phyloP scores from a whole-genome alignment of 306 rosid species.

The Pyrus pyrifolia region DNA sequence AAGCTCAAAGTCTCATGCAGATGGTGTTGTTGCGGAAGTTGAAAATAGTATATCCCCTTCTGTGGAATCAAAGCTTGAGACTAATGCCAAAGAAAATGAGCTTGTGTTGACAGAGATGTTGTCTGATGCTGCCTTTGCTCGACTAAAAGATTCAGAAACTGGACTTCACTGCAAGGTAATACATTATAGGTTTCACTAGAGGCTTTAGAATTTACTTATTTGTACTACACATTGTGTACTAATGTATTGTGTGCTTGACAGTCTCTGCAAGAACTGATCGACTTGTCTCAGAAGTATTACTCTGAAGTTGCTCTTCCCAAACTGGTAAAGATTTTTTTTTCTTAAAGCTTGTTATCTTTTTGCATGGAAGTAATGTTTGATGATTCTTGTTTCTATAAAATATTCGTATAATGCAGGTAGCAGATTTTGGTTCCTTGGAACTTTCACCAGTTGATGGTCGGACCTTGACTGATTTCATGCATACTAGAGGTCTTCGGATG shows the following conservation, averaged over 20 bases:
- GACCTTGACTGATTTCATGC: constrained; percentile 98
- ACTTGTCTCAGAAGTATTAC: constrained; percentile 74
- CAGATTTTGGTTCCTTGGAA: constrained; percentile 97
- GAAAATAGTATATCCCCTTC: constrained; percentile 39
- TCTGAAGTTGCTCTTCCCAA: constrained; percentile 95
- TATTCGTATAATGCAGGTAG: constrained; percentile 60
- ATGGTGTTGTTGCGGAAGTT: constrained; percentile 39
- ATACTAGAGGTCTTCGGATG: constrained; percentile 92
- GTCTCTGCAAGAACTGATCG: constrained; percentile 77
- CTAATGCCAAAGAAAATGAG: constrained; percentile 67
- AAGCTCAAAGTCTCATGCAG: constrained; percentile 31
- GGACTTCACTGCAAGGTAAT: constrained; percentile 93
- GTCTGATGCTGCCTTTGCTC: constrained; percentile 70
- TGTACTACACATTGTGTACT: constrained; percentile 20
- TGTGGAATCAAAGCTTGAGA: constrained; percentile 40
- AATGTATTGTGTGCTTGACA: constrained; percentile 37
- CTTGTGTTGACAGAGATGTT: constrained; percentile 52
- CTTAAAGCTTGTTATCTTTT: constrained; percentile 20
- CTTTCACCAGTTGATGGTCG: constrained; percentile 99
- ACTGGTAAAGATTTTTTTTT: constrained; percentile 61
- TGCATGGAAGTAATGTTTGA: constrained; percentile 15
- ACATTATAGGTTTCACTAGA: constrained; percentile 19
- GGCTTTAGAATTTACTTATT: constrained; percentile 2
- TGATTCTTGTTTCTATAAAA: constrained; percentile 24
- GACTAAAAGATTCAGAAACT: constrained; percentile 83